Evolutionary conservation across 352 stramenopile species (phyloP).

Genomic region (Phytophthora aleatoria): DNA sequence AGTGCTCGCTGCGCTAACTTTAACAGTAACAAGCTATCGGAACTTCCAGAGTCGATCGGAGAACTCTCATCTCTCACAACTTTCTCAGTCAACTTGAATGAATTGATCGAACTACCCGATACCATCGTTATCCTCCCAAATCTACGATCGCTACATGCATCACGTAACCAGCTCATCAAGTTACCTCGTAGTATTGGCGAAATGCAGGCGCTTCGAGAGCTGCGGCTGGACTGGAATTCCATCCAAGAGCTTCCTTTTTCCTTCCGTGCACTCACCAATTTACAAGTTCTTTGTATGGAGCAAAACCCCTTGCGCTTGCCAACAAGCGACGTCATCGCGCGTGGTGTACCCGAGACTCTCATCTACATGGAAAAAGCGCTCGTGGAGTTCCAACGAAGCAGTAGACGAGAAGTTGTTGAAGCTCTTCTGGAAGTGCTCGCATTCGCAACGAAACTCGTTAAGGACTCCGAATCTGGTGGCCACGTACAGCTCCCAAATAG

Average conservation of each 20-base stretch:
- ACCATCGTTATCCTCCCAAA: conserved; percentile 36
- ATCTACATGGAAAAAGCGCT: conserved; percentile 61
- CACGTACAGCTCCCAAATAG: not conserved
- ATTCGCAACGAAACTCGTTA: conserved; percentile 36
- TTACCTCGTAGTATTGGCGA: conserved; percentile 58
- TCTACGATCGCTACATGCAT: conserved; percentile 48
- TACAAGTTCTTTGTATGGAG: conserved; percentile 58
- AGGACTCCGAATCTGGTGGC: not conserved
- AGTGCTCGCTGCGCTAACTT: conserved; percentile 45
- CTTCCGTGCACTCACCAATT: conserved; percentile 38
- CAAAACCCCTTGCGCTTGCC: conserved; percentile 62
- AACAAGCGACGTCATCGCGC: conserved; percentile 51
- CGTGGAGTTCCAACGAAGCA: conserved; percentile 50
- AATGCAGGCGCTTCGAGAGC: conserved; percentile 48
- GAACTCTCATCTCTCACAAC: conserved; percentile 47
- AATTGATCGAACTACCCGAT: conserved; percentile 51
- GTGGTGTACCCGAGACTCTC: conserved; percentile 53
- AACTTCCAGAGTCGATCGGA: conserved; percentile 45
- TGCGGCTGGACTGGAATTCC: conserved; percentile 68
- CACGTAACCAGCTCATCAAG: conserved; percentile 47
- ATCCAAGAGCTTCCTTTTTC: conserved; percentile 71
- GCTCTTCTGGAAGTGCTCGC: conserved; percentile 45
- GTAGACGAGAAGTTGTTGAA: conserved; percentile 53
- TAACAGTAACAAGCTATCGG: conserved; percentile 44
- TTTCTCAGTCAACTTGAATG: conserved; percentile 62